A percentile compares a stretch with the other conserved stretches of the same genome.
These are phyloP conservation scores for Paramecium sonneborni DNA, from an alignment of 73 alveolate genomes.

Conservation along the genomic window DNA sequence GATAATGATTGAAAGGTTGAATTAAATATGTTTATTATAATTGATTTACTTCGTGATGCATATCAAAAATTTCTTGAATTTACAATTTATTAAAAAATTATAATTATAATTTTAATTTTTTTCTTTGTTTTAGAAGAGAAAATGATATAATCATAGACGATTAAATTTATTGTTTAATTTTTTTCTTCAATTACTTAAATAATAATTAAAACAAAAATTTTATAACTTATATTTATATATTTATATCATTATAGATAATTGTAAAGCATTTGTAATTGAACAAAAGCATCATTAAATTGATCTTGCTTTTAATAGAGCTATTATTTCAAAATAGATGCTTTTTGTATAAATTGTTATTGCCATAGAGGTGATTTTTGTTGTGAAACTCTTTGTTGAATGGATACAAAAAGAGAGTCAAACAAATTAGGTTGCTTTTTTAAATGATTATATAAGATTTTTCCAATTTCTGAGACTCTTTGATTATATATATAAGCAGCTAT, in stretches of 20 bases:
- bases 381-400: not conserved
- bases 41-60: not conserved
- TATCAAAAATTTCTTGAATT: not conserved
- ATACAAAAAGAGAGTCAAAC: not conserved
- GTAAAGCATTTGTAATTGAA: not conserved
- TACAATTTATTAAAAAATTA: not conserved
- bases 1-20: not conserved
- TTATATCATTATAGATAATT: not conserved
- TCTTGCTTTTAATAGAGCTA: not conserved
- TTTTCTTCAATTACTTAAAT: not conserved
- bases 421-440: not conserved
- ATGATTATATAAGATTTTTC: not conserved
- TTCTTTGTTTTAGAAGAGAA: not conserved
- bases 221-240: not conserved
- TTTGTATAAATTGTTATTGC: not conserved
- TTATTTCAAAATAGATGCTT: not conserved
- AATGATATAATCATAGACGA: not conserved
- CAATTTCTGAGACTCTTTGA: not conserved
- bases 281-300: constrained; percentile 15
- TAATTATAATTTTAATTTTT: not conserved
- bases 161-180: not conserved
- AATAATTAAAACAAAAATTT: not conserved
- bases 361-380: not conserved
- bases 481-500: constrained; percentile 1
- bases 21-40: not conserved